These are phyloP conservation scores for Penicillium sp. DNA, from an alignment of 2,329 filamentous ascomycete genomes.

Conservation along the genomic window DNA sequence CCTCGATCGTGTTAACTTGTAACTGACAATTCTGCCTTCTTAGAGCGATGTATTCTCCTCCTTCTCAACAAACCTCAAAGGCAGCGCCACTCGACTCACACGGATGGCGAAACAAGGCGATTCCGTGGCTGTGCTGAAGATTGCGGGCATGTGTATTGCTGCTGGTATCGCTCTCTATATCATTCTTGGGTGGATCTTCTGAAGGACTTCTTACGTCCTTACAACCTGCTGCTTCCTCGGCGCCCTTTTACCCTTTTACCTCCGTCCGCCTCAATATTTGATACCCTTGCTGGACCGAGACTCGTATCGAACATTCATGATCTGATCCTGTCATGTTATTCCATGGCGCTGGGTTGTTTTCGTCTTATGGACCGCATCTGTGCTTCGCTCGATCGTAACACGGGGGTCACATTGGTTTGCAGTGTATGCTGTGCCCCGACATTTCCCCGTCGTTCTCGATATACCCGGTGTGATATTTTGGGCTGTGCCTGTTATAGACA, in stretches of 20 bases:
- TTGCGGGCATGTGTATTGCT: constrained; percentile 77
- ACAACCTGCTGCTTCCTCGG: not conserved
- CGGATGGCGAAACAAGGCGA: constrained; percentile 91
- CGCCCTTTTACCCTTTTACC: not conserved
- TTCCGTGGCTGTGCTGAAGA: constrained; percentile 84
- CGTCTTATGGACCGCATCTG: not conserved
- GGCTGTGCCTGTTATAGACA: not conserved
- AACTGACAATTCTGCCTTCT: not conserved
- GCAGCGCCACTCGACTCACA: constrained; percentile 75
- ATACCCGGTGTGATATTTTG: not conserved
- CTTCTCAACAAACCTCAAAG: constrained; percentile 78
- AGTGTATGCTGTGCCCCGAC: not conserved
- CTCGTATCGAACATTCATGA: not conserved
- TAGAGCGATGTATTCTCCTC: constrained; percentile 88
- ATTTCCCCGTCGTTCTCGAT: not conserved
- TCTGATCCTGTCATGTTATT: not conserved
- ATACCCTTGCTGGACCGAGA: constrained; percentile 22
- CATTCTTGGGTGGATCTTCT: constrained; percentile 62
- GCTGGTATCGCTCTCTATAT: constrained; percentile 75
- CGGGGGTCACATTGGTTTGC: not conserved
- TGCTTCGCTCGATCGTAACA: not conserved
- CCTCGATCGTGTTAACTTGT: not conserved
- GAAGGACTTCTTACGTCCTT: not conserved
- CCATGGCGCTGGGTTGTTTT: not conserved
- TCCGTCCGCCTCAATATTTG: not conserved